Conservation (phyloP, 2,329 filamentous ascomycete genomes). For the Fusarium guadeloupense region DNA sequence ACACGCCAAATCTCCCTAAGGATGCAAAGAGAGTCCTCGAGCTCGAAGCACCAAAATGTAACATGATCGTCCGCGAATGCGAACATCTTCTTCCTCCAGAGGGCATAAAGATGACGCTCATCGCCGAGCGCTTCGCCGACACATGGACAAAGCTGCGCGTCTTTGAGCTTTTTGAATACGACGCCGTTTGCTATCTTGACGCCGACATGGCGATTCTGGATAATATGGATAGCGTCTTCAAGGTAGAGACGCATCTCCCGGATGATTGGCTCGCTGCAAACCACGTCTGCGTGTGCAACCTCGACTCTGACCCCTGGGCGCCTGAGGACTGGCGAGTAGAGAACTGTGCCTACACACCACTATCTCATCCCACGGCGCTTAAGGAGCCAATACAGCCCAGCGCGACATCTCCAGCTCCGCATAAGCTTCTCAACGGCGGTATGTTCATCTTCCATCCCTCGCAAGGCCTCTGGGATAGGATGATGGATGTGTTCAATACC, state of each 20-base stretch:
- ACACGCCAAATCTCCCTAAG: slow-evolving; percentile 23
- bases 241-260: slow-evolving; percentile 18
- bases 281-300: slow-evolving; percentile 38
- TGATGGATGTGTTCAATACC: slow-evolving; percentile 26
- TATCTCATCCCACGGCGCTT: slow-evolving; percentile 23
- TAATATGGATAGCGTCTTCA: slow-evolving; percentile 33
- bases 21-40: slow-evolving; percentile 16
- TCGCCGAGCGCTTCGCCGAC: slow-evolving; percentile 33
- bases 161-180: slow-evolving; percentile 31
- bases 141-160: slow-evolving; percentile 37
- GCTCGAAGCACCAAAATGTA: slow-evolving; percentile 26
- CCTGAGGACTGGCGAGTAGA: slow-evolving; percentile 30
- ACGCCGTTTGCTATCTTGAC: slow-evolving; percentile 36
- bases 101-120: slow-evolving; percentile 27
- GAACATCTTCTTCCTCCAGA: slow-evolving; percentile 24
- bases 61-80: slow-evolving; percentile 22
- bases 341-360: slow-evolving; percentile 37
- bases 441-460: slow-evolving; percentile 39
- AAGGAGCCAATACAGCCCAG: slow-evolving; percentile 16
- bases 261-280: slow-evolving; percentile 36
- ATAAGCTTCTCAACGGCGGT: slow-evolving; percentile 34
- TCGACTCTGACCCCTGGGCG: slow-evolving; percentile 34
- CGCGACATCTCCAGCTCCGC: not conserved
- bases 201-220: slow-evolving; percentile 36
- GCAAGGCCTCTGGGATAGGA: slow-evolving; percentile 12